Percentiles rank a stretch among this genome's conserved stretches.
Conservation (phyloP, 2,329 filamentous ascomycete genomes). For the Sclerotinia borealis region DNA sequence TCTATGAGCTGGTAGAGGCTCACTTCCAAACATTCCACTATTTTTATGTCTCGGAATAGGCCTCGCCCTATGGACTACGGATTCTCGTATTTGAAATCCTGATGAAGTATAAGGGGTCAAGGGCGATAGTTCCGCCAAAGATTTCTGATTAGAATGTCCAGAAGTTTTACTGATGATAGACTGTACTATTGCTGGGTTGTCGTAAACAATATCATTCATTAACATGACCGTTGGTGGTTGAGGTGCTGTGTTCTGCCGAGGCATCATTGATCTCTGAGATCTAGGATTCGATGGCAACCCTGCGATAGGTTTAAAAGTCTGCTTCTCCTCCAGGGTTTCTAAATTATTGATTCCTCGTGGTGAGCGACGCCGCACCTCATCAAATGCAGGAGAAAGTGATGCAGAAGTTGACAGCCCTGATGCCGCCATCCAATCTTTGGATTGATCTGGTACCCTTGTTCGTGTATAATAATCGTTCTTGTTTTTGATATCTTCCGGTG, state of each 20-base stretch:
- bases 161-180: constrained; percentile 43
- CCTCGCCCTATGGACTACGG: constrained; percentile 32
- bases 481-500: constrained; percentile 19
- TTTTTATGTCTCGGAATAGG: constrained; percentile 33
- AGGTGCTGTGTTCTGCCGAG: constrained; percentile 13
- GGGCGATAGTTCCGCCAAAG: constrained; percentile 13
- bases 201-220: constrained; percentile 50
- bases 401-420: constrained; percentile 30
- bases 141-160: background rate
- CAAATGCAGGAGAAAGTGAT: constrained; percentile 29
- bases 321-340: constrained; percentile 18
- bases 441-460: constrained; percentile 18
- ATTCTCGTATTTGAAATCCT: constrained; percentile 21
- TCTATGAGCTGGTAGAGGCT: constrained; percentile 37
- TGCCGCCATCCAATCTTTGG: constrained; percentile 14
- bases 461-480: constrained; percentile 22
- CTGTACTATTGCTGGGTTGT: constrained; percentile 45
- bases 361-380: constrained; percentile 31
- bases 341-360: constrained; percentile 24
- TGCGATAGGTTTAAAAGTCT: constrained; percentile 13
- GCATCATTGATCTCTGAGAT: constrained; percentile 17
- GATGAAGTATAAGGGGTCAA: constrained; percentile 14
- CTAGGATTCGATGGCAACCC: constrained; percentile 28
- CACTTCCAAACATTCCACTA: constrained; percentile 42
- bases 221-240: constrained; percentile 48